These are phyloP conservation scores for Chlorella sp. DNA, from an alignment of 139 green algal species.

Conservation along the genomic window DNA sequence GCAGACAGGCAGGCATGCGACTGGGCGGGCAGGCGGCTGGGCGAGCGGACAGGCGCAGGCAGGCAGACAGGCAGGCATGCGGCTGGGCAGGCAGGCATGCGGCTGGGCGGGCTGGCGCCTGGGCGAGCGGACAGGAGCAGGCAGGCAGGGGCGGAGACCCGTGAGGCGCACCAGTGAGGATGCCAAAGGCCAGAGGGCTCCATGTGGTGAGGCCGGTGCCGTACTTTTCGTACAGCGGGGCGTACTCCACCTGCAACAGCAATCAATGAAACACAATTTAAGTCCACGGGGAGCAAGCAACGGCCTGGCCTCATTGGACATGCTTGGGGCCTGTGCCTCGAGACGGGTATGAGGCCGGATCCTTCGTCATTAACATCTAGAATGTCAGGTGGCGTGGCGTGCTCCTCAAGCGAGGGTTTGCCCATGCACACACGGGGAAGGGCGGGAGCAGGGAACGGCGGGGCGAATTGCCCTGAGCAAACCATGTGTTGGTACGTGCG, in stretches of 20 bases:
- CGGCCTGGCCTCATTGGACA: too few relatives aligned
- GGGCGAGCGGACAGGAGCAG: not conserved
- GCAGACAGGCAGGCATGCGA: not conserved
- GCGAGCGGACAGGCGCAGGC: not conserved
- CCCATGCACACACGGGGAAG: not conserved
- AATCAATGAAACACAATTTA: too few relatives aligned
- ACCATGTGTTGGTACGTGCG: too few relatives aligned
- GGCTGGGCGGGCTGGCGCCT: not conserved
- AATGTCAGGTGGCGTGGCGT: too few relatives aligned
- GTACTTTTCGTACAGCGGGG: conserved; percentile 69
- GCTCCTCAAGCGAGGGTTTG: conserved; percentile 64
- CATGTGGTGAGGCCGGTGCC: conserved; percentile 84
- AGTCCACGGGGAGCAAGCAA: too few relatives aligned
- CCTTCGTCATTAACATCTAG: too few relatives aligned
- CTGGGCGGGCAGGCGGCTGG: not conserved
- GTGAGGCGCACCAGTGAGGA: conserved; percentile 68
- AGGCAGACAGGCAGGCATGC: not conserved
- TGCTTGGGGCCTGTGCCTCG: too few relatives aligned
- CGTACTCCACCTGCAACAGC: conserved; percentile 67
- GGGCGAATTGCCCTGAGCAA: too few relatives aligned
- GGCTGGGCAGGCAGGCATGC: not conserved
- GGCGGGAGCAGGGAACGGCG: not conserved
- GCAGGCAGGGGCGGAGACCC: not conserved
- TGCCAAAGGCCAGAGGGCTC: conserved; percentile 78
- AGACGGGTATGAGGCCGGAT: too few relatives aligned